Percentiles rank a stretch among this genome's conserved stretches.
phyloP scores from a whole-genome alignment of 306 rosid species.

The Prinsepia uniflora region DNA sequence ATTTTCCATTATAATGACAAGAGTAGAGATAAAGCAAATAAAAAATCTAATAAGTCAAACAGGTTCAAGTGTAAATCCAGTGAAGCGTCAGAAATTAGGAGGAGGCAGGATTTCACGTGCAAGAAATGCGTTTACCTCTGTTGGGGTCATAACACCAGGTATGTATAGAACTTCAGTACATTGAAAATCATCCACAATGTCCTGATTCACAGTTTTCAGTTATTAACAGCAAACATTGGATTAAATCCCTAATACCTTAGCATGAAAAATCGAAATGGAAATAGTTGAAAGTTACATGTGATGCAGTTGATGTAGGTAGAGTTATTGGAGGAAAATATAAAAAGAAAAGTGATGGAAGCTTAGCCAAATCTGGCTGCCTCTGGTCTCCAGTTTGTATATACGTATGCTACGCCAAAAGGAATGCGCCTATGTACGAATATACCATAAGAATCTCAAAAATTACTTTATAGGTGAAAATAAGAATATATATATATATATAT shows the following conservation, averaged over 20 bases:
- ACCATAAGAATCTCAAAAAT: not conserved
- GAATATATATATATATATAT: no score
- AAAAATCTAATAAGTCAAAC: slow-evolving; percentile 14
- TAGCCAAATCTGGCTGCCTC: no score
- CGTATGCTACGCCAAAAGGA: not conserved
- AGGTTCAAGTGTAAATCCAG: slow-evolving; percentile 1
- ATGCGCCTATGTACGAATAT: not conserved
- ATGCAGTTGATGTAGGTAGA: not conserved
- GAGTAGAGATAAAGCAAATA: not conserved
- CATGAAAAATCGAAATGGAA: slow-evolving; percentile 9
- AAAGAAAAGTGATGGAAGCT: not conserved
- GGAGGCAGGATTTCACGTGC: not conserved
- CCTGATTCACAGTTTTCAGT: slow-evolving; percentile 39
- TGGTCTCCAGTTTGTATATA: not conserved
- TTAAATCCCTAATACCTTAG: slow-evolving; percentile 5
- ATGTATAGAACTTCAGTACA: slow-evolving; percentile 58
- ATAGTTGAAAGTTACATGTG: not conserved
- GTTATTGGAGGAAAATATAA: not conserved
- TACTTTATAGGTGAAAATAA: no score
- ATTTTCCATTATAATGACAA: not conserved
- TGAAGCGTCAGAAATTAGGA: not conserved
- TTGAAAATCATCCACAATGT: slow-evolving; percentile 45
- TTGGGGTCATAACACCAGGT: slow-evolving; percentile 95
- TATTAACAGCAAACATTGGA: not conserved
- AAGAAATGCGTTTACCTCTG: slow-evolving; percentile 64